Percentiles rank a stretch among this genome's conserved stretches.
Conservation (phyloP, 306 rosid species). For the Geum urbanum region DNA sequence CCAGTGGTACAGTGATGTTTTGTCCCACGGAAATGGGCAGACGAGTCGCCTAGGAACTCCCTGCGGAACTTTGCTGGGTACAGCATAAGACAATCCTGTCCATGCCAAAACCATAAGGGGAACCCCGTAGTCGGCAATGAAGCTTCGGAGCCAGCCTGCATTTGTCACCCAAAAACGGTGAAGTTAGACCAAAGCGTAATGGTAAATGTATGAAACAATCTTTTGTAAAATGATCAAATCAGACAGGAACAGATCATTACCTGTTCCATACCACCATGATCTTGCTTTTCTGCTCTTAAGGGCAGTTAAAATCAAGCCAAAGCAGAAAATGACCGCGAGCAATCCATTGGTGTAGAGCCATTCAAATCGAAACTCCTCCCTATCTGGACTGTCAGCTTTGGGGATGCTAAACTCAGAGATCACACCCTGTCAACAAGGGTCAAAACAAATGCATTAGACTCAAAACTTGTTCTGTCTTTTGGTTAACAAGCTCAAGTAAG, state of each 20-base stretch:
- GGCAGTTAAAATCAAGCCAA: constrained; percentile 57
- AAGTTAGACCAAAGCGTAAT: not conserved
- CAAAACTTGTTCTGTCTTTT: not conserved
- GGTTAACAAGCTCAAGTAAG: not conserved
- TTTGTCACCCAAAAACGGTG: not conserved
- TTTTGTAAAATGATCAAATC: not conserved
- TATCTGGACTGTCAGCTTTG: constrained; percentile 40
- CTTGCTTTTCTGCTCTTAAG: constrained; percentile 75
- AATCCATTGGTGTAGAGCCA: constrained; percentile 80
- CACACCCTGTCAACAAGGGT: constrained; percentile 49
- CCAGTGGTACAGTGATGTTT: constrained; percentile 73
- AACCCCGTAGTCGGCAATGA: constrained; percentile 77
- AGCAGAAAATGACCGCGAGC: constrained; percentile 60
- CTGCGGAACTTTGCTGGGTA: constrained; percentile 52
- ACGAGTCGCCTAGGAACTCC: constrained; percentile 81
- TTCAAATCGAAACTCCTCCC: constrained; percentile 39
- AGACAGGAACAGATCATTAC: constrained; percentile 9
- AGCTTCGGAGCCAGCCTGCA: constrained; percentile 62
- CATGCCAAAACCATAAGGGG: constrained; percentile 72
- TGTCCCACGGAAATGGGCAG: constrained; percentile 73
- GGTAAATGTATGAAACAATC: not conserved
- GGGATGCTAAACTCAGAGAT: constrained; percentile 64
- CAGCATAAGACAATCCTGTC: constrained; percentile 62
- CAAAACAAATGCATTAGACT: not conserved
- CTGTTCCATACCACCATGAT: constrained; percentile 75